These are phyloP conservation scores for Verticillium nonalfalfae DNA, from an alignment of 2,329 filamentous ascomycete species.

Conservation along the genomic window DNA sequence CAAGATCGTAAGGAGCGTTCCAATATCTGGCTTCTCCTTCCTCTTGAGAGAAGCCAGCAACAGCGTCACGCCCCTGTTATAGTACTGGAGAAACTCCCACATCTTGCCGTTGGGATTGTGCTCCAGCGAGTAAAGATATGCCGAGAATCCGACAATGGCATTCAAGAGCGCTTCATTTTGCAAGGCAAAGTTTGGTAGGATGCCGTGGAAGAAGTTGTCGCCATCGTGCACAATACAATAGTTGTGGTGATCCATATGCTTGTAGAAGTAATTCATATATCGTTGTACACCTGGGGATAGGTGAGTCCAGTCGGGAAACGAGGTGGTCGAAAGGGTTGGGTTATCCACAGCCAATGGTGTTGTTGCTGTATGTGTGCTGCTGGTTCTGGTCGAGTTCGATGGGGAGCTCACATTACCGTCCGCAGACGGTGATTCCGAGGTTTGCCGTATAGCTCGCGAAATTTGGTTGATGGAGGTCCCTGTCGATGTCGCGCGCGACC, in stretches of 20 bases:
- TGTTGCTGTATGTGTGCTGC: constrained; percentile 25
- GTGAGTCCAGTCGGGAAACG: constrained; percentile 43
- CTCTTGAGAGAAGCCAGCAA: constrained; percentile 66
- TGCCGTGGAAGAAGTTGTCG: constrained; percentile 66
- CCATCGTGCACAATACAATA: constrained; percentile 71
- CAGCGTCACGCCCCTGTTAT: constrained; percentile 78
- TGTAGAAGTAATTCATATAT: constrained; percentile 72
- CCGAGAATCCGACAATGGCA: constrained; percentile 79
- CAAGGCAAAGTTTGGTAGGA: constrained; percentile 66
- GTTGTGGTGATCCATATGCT: constrained; percentile 74
- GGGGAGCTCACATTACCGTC: constrained; percentile 48
- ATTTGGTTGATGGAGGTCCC: constrained; percentile 16
- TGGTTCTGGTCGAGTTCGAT: constrained; percentile 39
- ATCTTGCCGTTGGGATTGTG: constrained; percentile 66
- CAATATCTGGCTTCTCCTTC: constrained; percentile 63
- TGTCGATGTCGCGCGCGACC: neutral
- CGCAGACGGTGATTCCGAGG: constrained; percentile 47
- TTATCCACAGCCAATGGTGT: constrained; percentile 15
- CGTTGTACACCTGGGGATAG: constrained; percentile 66
- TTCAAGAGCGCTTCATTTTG: constrained; percentile 75
- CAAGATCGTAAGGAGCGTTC: constrained; percentile 78
- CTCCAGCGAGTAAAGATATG: constrained; percentile 71
- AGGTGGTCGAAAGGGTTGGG: constrained; percentile 6
- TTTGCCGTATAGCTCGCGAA: constrained; percentile 31
- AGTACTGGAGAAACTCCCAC: constrained; percentile 78